A percentile compares a stretch with the other conserved stretches of the same genome.
phyloP scores from a whole-genome alignment of 164 flowering plant species.

The Vitis rupestris region DNA sequence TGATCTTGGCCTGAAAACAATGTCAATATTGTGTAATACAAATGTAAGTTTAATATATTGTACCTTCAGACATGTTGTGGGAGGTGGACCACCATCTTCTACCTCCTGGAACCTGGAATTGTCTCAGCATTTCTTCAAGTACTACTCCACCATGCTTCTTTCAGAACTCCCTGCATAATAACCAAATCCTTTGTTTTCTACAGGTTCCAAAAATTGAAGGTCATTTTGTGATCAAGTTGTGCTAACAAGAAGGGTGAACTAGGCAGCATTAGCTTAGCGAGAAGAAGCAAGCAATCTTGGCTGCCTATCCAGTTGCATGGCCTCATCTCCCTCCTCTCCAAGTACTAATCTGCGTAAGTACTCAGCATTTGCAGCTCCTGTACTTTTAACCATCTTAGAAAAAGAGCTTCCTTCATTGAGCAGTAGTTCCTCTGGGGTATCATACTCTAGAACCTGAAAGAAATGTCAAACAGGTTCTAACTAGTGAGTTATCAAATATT shows the following conservation, averaged over 20 bases:
- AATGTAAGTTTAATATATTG: no score
- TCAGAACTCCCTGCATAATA: slow-evolving; percentile 70
- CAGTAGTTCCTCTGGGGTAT: slow-evolving; percentile 44
- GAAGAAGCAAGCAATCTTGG: slow-evolving; percentile 65
- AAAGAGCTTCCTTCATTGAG: slow-evolving; percentile 41
- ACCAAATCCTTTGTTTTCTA: slow-evolving; percentile 77
- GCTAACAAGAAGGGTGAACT: slow-evolving; percentile 60
- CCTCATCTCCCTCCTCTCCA: slow-evolving; percentile 26
- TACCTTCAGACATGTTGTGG: slow-evolving; percentile 83
- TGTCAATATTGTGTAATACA: no score
- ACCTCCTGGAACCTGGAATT: slow-evolving; percentile 55
- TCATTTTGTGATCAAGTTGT: slow-evolving; percentile 69
- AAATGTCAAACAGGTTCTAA: neutral
- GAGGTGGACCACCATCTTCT: slow-evolving; percentile 83
- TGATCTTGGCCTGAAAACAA: no score
- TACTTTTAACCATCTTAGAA: slow-evolving; percentile 60
- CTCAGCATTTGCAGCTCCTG: slow-evolving; percentile 59
- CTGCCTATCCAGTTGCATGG: slow-evolving; percentile 32
- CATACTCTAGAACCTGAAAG: slow-evolving; percentile 48
- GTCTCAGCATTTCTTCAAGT: slow-evolving; percentile 55
- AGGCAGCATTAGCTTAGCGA: slow-evolving; percentile 80
- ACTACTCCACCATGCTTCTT: slow-evolving; percentile 64
- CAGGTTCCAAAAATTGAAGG: slow-evolving; percentile 55
- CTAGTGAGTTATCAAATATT: no score
- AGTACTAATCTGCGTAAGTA: slow-evolving; percentile 43